phyloP scores from a whole-genome alignment of 306 rosid genomes.

The Astragalus glycyphyllos region DNA sequence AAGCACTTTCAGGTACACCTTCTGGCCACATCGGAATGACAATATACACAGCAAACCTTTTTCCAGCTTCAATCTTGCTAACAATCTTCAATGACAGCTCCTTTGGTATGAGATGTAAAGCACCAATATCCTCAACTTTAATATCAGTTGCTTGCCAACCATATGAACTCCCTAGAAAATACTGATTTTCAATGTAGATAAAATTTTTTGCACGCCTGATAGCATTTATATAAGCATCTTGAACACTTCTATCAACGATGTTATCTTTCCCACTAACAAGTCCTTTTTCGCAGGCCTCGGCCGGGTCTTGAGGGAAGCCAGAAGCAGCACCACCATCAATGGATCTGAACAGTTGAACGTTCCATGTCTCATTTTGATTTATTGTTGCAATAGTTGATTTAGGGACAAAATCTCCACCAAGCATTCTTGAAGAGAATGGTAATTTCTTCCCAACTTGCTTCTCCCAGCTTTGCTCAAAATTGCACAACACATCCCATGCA shows the following conservation, averaged over 20 bases:
- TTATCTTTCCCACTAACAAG: constrained; percentile 77
- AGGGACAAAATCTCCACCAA: constrained; percentile 42
- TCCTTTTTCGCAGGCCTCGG: constrained; percentile 47
- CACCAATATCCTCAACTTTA: too few species aligned
- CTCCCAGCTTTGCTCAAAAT: constrained; percentile 80
- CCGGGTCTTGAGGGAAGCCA: constrained; percentile 63
- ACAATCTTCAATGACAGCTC: too few species aligned
- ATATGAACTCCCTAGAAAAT: constrained; percentile 67
- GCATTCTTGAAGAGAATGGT: constrained; percentile 40
- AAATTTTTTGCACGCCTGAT: constrained; percentile 56
- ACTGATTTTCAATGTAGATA: too few species aligned
- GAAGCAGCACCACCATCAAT: constrained; percentile 74
- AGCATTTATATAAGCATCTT: constrained; percentile 79
- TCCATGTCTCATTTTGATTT: constrained; percentile 60
- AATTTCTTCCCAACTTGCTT: constrained; percentile 56
- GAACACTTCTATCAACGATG: constrained; percentile 70
- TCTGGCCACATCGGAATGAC: too few species aligned
- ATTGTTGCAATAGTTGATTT: constrained; percentile 16
- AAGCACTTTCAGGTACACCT: too few species aligned
- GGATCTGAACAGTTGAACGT: constrained; percentile 77
- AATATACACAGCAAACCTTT: too few species aligned
- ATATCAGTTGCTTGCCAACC: too few species aligned
- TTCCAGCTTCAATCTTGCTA: too few species aligned
- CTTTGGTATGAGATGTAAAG: too few species aligned
- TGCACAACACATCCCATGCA: constrained; percentile 80